phyloP scores from a whole-genome alignment of 805 yeast genomes.

The Nakazawaea molendinolei region DNA sequence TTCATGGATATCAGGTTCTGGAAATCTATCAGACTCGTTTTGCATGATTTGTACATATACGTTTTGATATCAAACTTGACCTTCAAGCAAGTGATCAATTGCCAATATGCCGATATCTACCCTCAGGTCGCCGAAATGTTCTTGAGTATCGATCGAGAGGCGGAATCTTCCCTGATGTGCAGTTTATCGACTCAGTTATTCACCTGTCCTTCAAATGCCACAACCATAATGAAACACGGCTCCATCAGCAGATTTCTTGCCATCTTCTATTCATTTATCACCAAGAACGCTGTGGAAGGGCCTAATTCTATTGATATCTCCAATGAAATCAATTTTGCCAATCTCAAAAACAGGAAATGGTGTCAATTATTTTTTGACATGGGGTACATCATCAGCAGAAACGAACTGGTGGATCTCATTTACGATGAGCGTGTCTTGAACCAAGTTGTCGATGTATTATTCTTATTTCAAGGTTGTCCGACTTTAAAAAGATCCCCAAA shows the following conservation, averaged over 20 bases:
- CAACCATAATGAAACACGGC: constrained; percentile 54
- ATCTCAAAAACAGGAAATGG: constrained; percentile 65
- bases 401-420: constrained; percentile 44
- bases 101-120: constrained; percentile 79
- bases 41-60: constrained; percentile 61
- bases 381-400: constrained; percentile 69
- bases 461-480: constrained; percentile 73
- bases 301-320: constrained; percentile 35
- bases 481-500: constrained; percentile 66
- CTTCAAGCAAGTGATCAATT: constrained; percentile 55
- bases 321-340: constrained; percentile 32
- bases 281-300: constrained; percentile 42
- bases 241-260: constrained; percentile 58
- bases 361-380: constrained; percentile 76
- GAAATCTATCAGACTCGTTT: constrained; percentile 48
- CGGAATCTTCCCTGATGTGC: constrained; percentile 70
- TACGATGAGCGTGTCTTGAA: constrained; percentile 40
- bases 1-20: constrained; percentile 69
- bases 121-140: constrained; percentile 69
- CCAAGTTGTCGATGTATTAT: constrained; percentile 58
- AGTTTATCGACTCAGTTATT: constrained; percentile 79
- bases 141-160: constrained; percentile 75
- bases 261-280: constrained; percentile 54
- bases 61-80: constrained; percentile 54
- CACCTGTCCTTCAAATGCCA: constrained; percentile 81